Conservation (phyloP, 306 rosid species). For the Lagenaria siceraria region DNA sequence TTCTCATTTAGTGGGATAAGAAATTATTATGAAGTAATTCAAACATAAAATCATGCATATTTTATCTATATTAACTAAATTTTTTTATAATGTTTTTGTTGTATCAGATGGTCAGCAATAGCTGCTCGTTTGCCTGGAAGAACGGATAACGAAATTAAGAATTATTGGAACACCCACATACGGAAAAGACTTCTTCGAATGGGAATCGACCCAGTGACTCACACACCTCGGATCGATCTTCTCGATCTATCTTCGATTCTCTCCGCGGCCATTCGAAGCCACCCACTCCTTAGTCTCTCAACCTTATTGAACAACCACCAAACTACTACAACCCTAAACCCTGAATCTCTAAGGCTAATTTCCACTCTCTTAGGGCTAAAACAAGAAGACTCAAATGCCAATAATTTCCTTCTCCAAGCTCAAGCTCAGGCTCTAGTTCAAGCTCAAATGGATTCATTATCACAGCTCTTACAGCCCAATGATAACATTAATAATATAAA, state of each 20-base stretch:
- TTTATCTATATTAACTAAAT: no score
- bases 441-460: background rate
- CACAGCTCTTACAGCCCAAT: background rate
- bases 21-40: no score
- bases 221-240: constrained; percentile 73
- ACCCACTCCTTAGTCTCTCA: constrained; percentile 43
- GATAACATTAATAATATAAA: background rate
- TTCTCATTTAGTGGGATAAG: no score
- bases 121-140: constrained; percentile 84
- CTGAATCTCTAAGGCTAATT: constrained; percentile 44
- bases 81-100: background rate
- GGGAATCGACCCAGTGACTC: constrained; percentile 93
- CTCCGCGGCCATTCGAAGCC: constrained; percentile 31
- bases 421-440: background rate
- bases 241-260: constrained; percentile 59
- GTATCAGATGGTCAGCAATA: constrained; percentile 75
- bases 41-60: no score
- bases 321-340: constrained; percentile 32
- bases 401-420: constrained; percentile 17
- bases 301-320: constrained; percentile 37
- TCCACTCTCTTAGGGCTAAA: constrained; percentile 33
- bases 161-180: constrained; percentile 88
- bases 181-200: constrained; percentile 60
- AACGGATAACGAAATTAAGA: constrained; percentile 89
- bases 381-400: constrained; percentile 22